A percentile compares a stretch with the other conserved stretches of the same genome.
Conservation (phyloP, 2,329 filamentous ascomycete species). For the Shiraia sp. region DNA sequence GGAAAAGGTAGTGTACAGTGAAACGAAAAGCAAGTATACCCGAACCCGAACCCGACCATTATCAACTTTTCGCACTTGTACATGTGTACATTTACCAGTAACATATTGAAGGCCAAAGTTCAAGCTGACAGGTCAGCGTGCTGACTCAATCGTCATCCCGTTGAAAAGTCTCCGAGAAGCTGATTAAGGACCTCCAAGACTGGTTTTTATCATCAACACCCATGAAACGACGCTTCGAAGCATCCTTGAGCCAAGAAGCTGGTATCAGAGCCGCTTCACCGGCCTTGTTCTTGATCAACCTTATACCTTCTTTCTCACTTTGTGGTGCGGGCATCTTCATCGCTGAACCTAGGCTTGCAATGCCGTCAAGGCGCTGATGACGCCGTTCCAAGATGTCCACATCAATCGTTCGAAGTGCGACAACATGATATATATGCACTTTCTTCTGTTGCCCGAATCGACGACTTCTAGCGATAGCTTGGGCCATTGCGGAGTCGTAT, state of each 20-base stretch:
- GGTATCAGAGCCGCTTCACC: conserved; percentile 32
- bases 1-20: no score
- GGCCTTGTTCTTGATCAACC: conserved; percentile 15
- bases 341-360: conserved; percentile 8
- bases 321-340: conserved; percentile 7
- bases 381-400: conserved; percentile 53
- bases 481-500: conserved; percentile 63
- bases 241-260: conserved; percentile 26
- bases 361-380: conserved; percentile 37
- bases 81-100: no score
- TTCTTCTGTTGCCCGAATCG: conserved; percentile 61
- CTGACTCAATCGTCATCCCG: conserved; percentile 13
- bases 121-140: no score
- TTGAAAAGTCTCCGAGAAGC: conserved; percentile 32
- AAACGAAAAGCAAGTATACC: no score
- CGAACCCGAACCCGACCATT: no score
- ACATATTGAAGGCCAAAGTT: no score
- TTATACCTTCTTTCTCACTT: conserved; percentile 20
- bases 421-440: conserved; percentile 70
- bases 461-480: conserved; percentile 64
- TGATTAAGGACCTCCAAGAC: conserved; percentile 31
- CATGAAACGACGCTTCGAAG: conserved; percentile 8
- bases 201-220: conserved; percentile 14
- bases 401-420: conserved; percentile 72
- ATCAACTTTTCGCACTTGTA: no score